These are phyloP conservation scores for Rossbeevera mucosa DNA, from an alignment of 768 basidiomycete species.

Conservation along the genomic window DNA sequence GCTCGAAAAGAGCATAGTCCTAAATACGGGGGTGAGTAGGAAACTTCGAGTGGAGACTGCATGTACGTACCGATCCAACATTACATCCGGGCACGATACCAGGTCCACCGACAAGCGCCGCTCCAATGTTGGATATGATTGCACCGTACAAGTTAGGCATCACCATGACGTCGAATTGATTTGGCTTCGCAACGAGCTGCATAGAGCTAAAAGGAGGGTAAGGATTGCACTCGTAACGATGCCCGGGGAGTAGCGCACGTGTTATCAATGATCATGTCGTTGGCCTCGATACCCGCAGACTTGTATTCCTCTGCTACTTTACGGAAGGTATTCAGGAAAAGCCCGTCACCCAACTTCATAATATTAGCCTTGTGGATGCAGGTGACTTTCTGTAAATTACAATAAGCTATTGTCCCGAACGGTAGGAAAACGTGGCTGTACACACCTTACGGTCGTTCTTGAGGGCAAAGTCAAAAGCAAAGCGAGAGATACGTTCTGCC, in stretches of 20 bases:
- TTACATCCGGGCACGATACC: constrained; percentile 98
- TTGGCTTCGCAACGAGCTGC: constrained; percentile 95
- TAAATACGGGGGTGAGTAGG: constrained; percentile 23
- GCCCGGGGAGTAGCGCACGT: constrained; percentile 50
- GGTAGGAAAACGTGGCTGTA: not conserved
- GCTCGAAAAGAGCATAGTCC: constrained; percentile 98
- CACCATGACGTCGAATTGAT: constrained; percentile 99
- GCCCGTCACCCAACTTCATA: constrained; percentile 99
- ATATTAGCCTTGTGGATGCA: constrained; percentile 99
- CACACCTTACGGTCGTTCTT: constrained; percentile 96
- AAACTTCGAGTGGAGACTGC: not conserved
- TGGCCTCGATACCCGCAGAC: constrained; percentile 83
- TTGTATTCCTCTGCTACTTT: constrained; percentile 95
- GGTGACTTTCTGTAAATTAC: constrained; percentile 79
- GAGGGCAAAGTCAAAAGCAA: constrained; percentile 97
- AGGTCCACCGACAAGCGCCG: constrained; percentile 96
- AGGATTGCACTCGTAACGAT: not conserved
- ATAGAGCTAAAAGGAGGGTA: constrained; percentile 62
- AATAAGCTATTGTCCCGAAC: not conserved
- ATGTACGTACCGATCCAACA: constrained; percentile 72
- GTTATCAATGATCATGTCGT: constrained; percentile 99
- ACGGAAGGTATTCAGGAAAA: constrained; percentile 98
- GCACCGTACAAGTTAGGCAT: constrained; percentile 98
- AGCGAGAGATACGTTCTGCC: constrained; percentile 93
- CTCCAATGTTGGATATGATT: constrained; percentile 97